These are phyloP conservation scores for Erodium texanum DNA, from an alignment of 441 rosid genomes.

Conservation along the genomic window DNA sequence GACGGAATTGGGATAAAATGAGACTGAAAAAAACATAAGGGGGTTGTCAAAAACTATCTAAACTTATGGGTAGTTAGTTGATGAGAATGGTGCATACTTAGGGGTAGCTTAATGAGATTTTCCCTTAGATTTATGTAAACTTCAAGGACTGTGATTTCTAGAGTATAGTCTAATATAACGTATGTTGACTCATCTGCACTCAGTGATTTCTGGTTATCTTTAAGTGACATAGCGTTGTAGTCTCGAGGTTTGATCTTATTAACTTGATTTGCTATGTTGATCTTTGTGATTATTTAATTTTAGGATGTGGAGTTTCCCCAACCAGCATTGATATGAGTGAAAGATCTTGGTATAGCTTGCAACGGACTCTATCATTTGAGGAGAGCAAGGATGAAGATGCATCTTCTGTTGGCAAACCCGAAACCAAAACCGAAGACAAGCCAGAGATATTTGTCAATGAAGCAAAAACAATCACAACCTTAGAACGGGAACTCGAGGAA, in stretches of 20 bases:
- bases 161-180: neutral
- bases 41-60: too few species aligned
- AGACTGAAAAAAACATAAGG: too few species aligned
- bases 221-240: neutral
- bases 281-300: slow-evolving; percentile 9
- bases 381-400: slow-evolving; percentile 21
- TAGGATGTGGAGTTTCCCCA: slow-evolving; percentile 26
- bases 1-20: too few species aligned
- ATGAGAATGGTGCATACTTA: too few species aligned
- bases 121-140: neutral
- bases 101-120: too few species aligned
- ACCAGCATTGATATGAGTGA: slow-evolving; percentile 22
- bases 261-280: neutral
- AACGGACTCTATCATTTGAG: slow-evolving; percentile 14
- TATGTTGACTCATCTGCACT: neutral
- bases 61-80: too few species aligned
- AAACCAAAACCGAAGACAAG: slow-evolving; percentile 16
- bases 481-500: slow-evolving; percentile 44
- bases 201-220: neutral
- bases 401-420: slow-evolving; percentile 3
- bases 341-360: slow-evolving; percentile 14
- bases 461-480: slow-evolving; percentile 28
- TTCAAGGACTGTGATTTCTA: neutral
- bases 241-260: neutral
- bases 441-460: slow-evolving; percentile 18